Conservation (phyloP, 2,329 filamentous ascomycete genomes). For the Fusarium virguliforme region DNA sequence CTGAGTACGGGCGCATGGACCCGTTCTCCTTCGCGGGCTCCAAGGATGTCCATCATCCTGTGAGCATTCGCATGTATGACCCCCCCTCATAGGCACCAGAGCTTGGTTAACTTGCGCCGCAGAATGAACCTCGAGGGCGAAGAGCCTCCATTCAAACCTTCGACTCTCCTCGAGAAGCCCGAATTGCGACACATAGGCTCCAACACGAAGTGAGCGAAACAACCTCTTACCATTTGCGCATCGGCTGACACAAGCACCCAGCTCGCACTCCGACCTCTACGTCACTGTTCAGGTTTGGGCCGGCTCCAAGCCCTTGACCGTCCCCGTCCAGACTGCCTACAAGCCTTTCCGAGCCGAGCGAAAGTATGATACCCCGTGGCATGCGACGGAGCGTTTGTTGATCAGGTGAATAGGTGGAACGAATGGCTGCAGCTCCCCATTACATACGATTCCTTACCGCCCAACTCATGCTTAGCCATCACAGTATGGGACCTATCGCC, state of each 20-base stretch:
- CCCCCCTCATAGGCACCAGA: not conserved
- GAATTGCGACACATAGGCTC: conserved; percentile 91
- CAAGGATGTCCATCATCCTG: conserved; percentile 82
- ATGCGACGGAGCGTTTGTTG: conserved; percentile 15
- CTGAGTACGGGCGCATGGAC: conserved; percentile 78
- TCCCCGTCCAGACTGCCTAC: conserved; percentile 93
- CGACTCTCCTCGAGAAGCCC: conserved; percentile 82
- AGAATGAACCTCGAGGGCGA: conserved; percentile 67
- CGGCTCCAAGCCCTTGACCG: conserved; percentile 93
- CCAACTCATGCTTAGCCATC: conserved; percentile 88
- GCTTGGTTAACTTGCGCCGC: conserved; percentile 36
- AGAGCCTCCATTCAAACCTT: conserved; percentile 64
- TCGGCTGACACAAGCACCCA: conserved; percentile 57
- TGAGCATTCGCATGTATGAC: conserved; percentile 75
- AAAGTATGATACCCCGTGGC: conserved; percentile 62
- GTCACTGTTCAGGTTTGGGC: conserved; percentile 95
- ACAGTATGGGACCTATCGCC: conserved; percentile 97
- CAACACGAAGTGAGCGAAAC: conserved; percentile 75
- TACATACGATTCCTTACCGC: conserved; percentile 84
- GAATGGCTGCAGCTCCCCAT: conserved; percentile 95
- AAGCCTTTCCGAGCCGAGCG: conserved; percentile 86
- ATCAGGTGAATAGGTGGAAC: conserved; percentile 78
- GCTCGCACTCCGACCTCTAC: conserved; percentile 89
- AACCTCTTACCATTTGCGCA: not conserved
- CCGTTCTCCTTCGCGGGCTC: conserved; percentile 96